phyloP scores from a whole-genome alignment of 129 eudicot genomes.

The Flaveria robusta region DNA sequence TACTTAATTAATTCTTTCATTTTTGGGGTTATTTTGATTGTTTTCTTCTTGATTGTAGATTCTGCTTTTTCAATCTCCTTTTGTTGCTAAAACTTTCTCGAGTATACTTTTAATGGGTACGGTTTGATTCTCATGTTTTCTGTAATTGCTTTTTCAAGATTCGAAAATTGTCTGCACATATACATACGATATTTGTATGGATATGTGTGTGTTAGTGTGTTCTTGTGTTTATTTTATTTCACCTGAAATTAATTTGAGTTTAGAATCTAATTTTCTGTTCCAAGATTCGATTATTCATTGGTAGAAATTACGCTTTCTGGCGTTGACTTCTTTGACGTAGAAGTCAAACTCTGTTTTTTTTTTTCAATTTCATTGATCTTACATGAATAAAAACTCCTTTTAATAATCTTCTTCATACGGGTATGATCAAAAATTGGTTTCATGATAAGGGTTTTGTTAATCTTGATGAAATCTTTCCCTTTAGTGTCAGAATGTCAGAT shows the following conservation, averaged over 20 bases:
- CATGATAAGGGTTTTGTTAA: slow-evolving; percentile 21
- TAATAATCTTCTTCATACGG: slow-evolving; percentile 12
- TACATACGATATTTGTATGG: slow-evolving; percentile 18
- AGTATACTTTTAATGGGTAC: too few relatives aligned
- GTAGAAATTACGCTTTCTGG: slow-evolving; percentile 8
- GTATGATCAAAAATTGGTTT: neutral
- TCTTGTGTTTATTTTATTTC: too few relatives aligned
- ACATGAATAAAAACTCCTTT: neutral
- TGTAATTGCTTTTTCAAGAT: neutral
- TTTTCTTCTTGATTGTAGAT: slow-evolving; percentile 30
- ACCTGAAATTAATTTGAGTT: neutral
- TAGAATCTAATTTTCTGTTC: neutral
- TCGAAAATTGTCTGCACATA: neutral
- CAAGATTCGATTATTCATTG: neutral
- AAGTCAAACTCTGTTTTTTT: slow-evolving; percentile 18
- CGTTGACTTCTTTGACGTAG: slow-evolving; percentile 24
- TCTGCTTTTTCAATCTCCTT: slow-evolving; percentile 16
- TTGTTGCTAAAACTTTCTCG: slow-evolving; percentile 5
- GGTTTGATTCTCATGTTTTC: too few relatives aligned
- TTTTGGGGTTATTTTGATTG: neutral
- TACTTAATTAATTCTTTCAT: slow-evolving; percentile 4
- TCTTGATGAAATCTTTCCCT: too few relatives aligned
- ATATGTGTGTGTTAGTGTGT: slow-evolving; percentile 16
- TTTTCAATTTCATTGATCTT: slow-evolving; percentile 21
- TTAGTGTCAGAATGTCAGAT: too few relatives aligned